phyloP scores from a whole-genome alignment of 306 rosid species.

The Pyrus pyrifolia region DNA sequence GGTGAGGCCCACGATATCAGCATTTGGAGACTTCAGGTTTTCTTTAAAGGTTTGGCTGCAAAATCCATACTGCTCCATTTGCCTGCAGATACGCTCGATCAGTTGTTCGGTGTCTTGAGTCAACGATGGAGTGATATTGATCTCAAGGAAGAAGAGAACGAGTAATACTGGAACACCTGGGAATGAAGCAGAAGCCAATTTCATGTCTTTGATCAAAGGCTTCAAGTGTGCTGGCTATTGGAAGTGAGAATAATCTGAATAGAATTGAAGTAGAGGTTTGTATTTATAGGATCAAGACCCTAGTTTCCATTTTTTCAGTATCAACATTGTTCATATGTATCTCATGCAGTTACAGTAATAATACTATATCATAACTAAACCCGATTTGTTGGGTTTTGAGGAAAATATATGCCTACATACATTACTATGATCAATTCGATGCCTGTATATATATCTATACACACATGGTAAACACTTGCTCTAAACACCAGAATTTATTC shows the following conservation, averaged over 20 bases:
- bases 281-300: background rate
- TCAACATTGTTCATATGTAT: background rate
- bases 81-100: constrained; percentile 17
- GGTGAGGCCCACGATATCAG: constrained; percentile 8
- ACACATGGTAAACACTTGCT: background rate
- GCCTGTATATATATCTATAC: too few relatives aligned
- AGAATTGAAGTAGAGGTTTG: background rate
- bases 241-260: background rate
- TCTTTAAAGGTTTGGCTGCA: constrained; percentile 17
- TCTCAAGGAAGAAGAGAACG: background rate
- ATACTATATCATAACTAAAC: too few relatives aligned
- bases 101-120: background rate
- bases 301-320: background rate
- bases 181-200: background rate
- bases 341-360: background rate
- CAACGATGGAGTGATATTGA: background rate
- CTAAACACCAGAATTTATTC: background rate
- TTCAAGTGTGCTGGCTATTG: background rate
- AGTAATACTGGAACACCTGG: background rate
- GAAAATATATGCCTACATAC: too few relatives aligned
- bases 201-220: background rate
- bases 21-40: background rate
- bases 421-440: too few relatives aligned
- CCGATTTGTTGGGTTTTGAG: too few relatives aligned
- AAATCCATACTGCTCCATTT: constrained; percentile 20